Evolutionary conservation across 768 basidiomycete species (phyloP).

Genomic region (Flagelloscypha sp.): DNA sequence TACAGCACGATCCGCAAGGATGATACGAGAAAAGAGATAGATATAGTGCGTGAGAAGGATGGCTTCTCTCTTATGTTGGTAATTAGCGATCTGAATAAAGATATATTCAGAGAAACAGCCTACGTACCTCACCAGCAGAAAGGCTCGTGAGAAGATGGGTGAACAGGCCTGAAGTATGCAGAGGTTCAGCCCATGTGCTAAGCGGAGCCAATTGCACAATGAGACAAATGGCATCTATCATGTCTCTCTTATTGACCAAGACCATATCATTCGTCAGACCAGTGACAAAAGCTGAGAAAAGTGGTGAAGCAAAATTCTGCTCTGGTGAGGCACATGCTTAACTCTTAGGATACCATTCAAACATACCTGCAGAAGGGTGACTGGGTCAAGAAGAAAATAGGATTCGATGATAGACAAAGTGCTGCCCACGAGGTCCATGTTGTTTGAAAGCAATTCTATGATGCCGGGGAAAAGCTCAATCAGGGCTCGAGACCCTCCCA

Average conservation of each 20-base stretch:
- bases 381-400: constrained; percentile 68
- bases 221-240: constrained; percentile 52
- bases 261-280: constrained; percentile 44
- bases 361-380: constrained; percentile 53
- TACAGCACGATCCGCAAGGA: constrained; percentile 53
- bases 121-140: constrained; percentile 55
- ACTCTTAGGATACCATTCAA: not conserved
- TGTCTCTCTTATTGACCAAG: constrained; percentile 48
- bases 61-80: constrained; percentile 27
- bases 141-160: constrained; percentile 49
- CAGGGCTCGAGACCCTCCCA: constrained; percentile 42
- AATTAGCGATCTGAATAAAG: constrained; percentile 2
- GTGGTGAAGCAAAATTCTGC: constrained; percentile 45
- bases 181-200: constrained; percentile 57
- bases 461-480: constrained; percentile 59
- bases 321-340: not conserved
- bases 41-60: constrained; percentile 59
- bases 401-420: constrained; percentile 63
- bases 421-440: constrained; percentile 68
- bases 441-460: constrained; percentile 50
- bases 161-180: constrained; percentile 74
- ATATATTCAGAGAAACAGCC: constrained; percentile 2
- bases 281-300: constrained; percentile 50
- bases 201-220: constrained; percentile 59
- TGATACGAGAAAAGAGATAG: constrained; percentile 67